Evolutionary conservation across 2,329 filamentous ascomycete species (phyloP).

Genomic region (Sporothrix brunneoviolacea): DNA sequence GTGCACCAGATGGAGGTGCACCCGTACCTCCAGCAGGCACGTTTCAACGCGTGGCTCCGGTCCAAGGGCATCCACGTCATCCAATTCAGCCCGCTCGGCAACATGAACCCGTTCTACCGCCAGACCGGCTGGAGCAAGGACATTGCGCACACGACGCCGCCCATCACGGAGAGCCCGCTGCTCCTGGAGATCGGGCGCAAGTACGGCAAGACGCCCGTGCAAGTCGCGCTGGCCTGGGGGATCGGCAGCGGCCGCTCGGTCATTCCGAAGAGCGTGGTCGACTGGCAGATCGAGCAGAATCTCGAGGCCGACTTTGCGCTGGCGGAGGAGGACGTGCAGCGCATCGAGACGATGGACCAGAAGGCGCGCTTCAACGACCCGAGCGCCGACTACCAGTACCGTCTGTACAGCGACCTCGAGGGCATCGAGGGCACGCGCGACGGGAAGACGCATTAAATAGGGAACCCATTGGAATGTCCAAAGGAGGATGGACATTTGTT

Average conservation of each 20-base stretch:
- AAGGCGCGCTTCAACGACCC: slow-evolving; percentile 11
- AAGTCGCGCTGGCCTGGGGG: slow-evolving; percentile 60
- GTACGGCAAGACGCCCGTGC: slow-evolving; percentile 51
- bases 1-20: slow-evolving; percentile 66
- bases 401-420: slow-evolving; percentile 4
- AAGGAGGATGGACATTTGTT: too few species aligned
- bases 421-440: slow-evolving; percentile 4
- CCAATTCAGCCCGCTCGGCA: slow-evolving; percentile 58
- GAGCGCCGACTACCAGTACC: slow-evolving; percentile 5
- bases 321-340: slow-evolving; percentile 1
- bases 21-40: slow-evolving; percentile 57
- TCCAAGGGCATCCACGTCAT: slow-evolving; percentile 50
- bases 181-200: slow-evolving; percentile 53
- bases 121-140: slow-evolving; percentile 25
- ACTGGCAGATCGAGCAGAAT: slow-evolving; percentile 61
- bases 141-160: slow-evolving; percentile 40
- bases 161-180: slow-evolving; percentile 46
- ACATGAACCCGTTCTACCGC: slow-evolving; percentile 44
- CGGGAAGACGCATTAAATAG: not conserved
- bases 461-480: too few species aligned
- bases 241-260: slow-evolving; percentile 59
- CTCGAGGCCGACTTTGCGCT: slow-evolving; percentile 25
- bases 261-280: slow-evolving; percentile 64
- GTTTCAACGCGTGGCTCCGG: slow-evolving; percentile 50
- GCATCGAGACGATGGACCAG: slow-evolving; percentile 4